A percentile compares a stretch with the other conserved stretches of the same genome.
These are phyloP conservation scores for Mycena belliarum DNA, from an alignment of 768 basidiomycete species.

Conservation along the genomic window DNA sequence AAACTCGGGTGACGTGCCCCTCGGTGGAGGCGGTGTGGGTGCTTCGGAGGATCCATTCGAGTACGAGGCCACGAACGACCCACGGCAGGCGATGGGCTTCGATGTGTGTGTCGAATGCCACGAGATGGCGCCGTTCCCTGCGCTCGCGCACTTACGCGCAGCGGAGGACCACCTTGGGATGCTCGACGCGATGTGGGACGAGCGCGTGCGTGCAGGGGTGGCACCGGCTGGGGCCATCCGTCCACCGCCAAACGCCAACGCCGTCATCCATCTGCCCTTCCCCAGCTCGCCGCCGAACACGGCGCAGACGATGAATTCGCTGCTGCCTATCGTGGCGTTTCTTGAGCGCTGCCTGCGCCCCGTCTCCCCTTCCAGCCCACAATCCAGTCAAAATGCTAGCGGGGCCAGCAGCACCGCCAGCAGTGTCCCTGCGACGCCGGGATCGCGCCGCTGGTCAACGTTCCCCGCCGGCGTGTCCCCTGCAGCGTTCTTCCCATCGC, in stretches of 20 bases:
- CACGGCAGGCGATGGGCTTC: slow-evolving; percentile 61
- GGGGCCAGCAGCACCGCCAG: neutral
- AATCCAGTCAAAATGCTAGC: neutral
- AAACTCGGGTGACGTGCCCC: slow-evolving; percentile 80
- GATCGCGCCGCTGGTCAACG: slow-evolving; percentile 20
- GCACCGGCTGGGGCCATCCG: slow-evolving; percentile 33
- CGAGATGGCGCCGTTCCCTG: slow-evolving; percentile 76
- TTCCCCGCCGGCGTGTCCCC: slow-evolving; percentile 25
- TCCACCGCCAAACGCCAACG: slow-evolving; percentile 71
- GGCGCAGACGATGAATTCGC: slow-evolving; percentile 49
- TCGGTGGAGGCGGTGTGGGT: slow-evolving; percentile 24
- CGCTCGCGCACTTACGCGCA: slow-evolving; percentile 61
- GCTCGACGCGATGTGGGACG: slow-evolving; percentile 69
- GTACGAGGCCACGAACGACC: slow-evolving; percentile 43
- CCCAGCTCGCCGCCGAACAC: slow-evolving; percentile 65
- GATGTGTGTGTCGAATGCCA: slow-evolving; percentile 90
- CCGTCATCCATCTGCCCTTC: slow-evolving; percentile 75
- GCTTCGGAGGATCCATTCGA: slow-evolving; percentile 42
- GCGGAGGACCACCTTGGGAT: slow-evolving; percentile 74
- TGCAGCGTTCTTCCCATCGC: slow-evolving; percentile 15
- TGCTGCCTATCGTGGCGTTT: slow-evolving; percentile 68
- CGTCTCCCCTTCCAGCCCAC: slow-evolving; percentile 24
- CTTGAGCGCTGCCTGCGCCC: slow-evolving; percentile 67
- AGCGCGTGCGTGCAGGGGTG: slow-evolving; percentile 29
- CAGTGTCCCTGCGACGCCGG: neutral